These are phyloP conservation scores for Xylariaceae sp. DNA, from an alignment of 2,329 filamentous ascomycete species.

Conservation along the genomic window DNA sequence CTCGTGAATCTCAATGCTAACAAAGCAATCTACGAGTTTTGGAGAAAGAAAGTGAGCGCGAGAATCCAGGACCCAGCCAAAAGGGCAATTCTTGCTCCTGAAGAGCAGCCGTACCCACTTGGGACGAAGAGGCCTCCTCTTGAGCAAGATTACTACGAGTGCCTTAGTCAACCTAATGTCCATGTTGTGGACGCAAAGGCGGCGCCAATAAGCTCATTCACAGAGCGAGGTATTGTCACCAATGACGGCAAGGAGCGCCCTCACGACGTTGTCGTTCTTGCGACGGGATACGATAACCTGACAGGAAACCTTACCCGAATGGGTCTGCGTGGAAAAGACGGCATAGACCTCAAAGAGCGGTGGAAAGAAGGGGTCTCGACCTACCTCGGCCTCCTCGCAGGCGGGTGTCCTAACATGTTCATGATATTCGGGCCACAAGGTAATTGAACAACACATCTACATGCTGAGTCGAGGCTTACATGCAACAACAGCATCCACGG, in stretches of 20 bases:
- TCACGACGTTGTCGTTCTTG: slow-evolving; percentile 37
- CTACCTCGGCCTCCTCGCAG: slow-evolving; percentile 15
- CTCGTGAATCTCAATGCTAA: slow-evolving; percentile 47
- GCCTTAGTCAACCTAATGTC: slow-evolving; percentile 35
- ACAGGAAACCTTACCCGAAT: slow-evolving; percentile 36
- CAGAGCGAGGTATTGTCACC: slow-evolving; percentile 25
- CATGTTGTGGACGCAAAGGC: slow-evolving; percentile 31
- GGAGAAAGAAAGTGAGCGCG: slow-evolving; percentile 48
- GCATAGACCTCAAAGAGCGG: slow-evolving; percentile 33
- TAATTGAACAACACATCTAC: too few relatives aligned
- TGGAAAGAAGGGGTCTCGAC: slow-evolving; percentile 12
- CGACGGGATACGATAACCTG: slow-evolving; percentile 43
- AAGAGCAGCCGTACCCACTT: slow-evolving; percentile 46
- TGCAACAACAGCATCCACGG: too few relatives aligned
- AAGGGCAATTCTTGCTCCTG: slow-evolving; percentile 51
- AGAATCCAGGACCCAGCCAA: slow-evolving; percentile 49
- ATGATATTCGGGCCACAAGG: slow-evolving; percentile 17
- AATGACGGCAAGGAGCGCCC: slow-evolving; percentile 19
- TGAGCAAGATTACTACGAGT: slow-evolving; percentile 33
- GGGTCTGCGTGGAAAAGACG: slow-evolving; percentile 3
- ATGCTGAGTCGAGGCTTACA: too few relatives aligned
- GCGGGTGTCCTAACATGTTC: slow-evolving; percentile 18
- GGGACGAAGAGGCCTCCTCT: slow-evolving; percentile 39
- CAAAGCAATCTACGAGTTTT: slow-evolving; percentile 53
- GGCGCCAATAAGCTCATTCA: slow-evolving; percentile 24